Base-by-base conservation (phyloP, 2,329 filamentous ascomycete genomes). In the Cryphonectria parasitica region DNA sequence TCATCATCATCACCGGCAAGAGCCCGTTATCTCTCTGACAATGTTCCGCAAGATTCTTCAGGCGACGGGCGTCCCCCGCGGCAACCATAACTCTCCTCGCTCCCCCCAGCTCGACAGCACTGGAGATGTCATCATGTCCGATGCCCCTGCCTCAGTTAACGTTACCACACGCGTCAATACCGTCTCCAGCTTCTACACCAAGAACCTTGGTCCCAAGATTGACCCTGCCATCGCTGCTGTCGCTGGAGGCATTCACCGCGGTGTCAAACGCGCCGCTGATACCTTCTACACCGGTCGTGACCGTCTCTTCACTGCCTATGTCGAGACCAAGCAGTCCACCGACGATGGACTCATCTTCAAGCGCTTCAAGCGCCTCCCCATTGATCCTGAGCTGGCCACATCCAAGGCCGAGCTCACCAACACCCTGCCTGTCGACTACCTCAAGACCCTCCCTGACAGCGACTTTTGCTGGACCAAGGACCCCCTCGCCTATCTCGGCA, bases 341-440 rank as follows among this genome's bases (percentile, higher is more conserved):
- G 45, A 34, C 19, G 71, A 72, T 66, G 71, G 71, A n/a, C 71
- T 72, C 56, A 64, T 62, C 62, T 56, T 73, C 67, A 73, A 71
- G 66, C 71, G 71, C 56, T 72, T 73, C 67, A 73, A 73, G 69
- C 69, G 71, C 36, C 64, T 73, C 56, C 69, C 71, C n/a, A 43
- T 69, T 43, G 67, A 71, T 22, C 28, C 66, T 52, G 49, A 62
- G 25, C 58, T 63, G 17, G 65, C 67, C 22, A 43, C 34, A n/a
- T 63, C 67, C 63, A 65, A 36, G 45, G 69, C 54, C 67, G 36
- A 49, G 11, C 65, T 72, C 45, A 58, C 64, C n/a, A 68, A 73
- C n/a, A 68, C 67, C 17, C 65, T 73, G 6, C 71, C 69, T 22
- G 52, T 69, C 54, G 60, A 17, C 10, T 64, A 67, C 64, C 56